A percentile compares a stretch with the other conserved stretches of the same genome.
phyloP scores from a whole-genome alignment of 352 stramenopile species.

The Globisporangium ultimum region DNA sequence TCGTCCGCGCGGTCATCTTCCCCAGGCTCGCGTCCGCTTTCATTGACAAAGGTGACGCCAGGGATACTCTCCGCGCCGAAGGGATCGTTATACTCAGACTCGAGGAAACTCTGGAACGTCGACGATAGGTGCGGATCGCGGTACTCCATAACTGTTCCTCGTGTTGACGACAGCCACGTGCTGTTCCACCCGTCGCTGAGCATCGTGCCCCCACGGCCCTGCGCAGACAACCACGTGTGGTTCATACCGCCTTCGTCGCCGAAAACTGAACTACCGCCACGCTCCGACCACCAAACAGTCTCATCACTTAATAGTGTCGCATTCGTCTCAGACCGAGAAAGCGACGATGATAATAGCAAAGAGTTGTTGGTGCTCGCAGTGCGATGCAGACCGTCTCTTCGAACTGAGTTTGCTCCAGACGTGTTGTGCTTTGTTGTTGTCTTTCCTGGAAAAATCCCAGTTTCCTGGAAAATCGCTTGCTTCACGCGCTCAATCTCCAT shows the following conservation, averaged over 20 bases:
- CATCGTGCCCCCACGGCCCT: conserved; percentile 25
- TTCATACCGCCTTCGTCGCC: conserved; percentile 26
- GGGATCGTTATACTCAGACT: conserved; percentile 22
- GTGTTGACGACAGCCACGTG: conserved; percentile 30
- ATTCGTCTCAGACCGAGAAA: conserved; percentile 31
- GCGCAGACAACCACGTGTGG: conserved; percentile 35
- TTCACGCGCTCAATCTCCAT: conserved; percentile 71
- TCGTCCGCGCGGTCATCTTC: conserved; percentile 10
- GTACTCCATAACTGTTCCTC: conserved; percentile 24
- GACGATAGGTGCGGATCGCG: conserved; percentile 32
- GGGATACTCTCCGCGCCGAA: conserved; percentile 10
- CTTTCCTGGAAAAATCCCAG: conserved; percentile 46
- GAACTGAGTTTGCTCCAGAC: neutral
- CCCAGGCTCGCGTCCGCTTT: conserved; percentile 2
- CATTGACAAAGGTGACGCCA: conserved; percentile 6
- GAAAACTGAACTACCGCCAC: conserved; percentile 29
- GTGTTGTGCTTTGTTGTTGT: conserved; percentile 10
- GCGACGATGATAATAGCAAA: conserved; percentile 22
- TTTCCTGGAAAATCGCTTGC: conserved; percentile 61
- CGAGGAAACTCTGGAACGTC: conserved; percentile 25
- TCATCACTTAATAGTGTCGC: conserved; percentile 34
- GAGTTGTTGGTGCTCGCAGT: conserved; percentile 16
- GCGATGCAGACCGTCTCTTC: conserved; percentile 9
- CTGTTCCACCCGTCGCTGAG: conserved; percentile 27
- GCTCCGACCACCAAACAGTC: conserved; percentile 44